Evolutionary conservation across 768 basidiomycete species (phyloP), one percentile per base, ranked within the genome.

Genomic region (Psilocybe cubensis): DNA sequence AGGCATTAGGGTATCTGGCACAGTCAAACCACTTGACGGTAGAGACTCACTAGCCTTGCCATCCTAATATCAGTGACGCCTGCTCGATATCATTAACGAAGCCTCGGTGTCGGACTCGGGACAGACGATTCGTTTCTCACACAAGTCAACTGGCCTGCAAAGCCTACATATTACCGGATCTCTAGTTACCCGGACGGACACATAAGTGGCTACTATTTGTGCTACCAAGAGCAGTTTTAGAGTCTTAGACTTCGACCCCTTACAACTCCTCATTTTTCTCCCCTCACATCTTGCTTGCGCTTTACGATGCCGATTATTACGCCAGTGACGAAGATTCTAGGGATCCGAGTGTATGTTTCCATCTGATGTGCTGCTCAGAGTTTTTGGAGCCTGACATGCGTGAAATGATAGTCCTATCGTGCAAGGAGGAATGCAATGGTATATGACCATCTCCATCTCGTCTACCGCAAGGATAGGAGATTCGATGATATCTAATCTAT

Each of bases 341-440:
- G 76, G 28, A 91, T 91, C 59, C 78, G 82, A 43, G 79, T 90
- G 89, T 89, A 63, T 33, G 85, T 78, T 4, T 17, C 48, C n/a
- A 27, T 46, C 7, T 11, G 44, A 7, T 50, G 25, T n/a, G 18
- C 8, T 6, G 31, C 23, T 5, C 14, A 12, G 14, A 50, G 44
- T 21, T 43, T 10, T 20, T 45, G 18, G 35, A 18, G 23, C 35
- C 35, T 45, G 45, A 31, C 10, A 8, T 58, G 29, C 9, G 38
- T 38, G 54, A 47, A 47, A 28, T 10, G 8, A 17, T 57, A 91
- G 89, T 28, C 93, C 92, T 14, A 76, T 94, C 44, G 82, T 95
- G 1, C 93, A 94, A 69, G 92, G 92, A 21, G 92, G 91, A 45
- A 94, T 94, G 92, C 92, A 94, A 84, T 95, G 89, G 89, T 91